Evolutionary conservation across 139 green algal species (phyloP), one percentile per base, ranked within the genome.

Genomic region (Chlamydomonas eustigma): DNA sequence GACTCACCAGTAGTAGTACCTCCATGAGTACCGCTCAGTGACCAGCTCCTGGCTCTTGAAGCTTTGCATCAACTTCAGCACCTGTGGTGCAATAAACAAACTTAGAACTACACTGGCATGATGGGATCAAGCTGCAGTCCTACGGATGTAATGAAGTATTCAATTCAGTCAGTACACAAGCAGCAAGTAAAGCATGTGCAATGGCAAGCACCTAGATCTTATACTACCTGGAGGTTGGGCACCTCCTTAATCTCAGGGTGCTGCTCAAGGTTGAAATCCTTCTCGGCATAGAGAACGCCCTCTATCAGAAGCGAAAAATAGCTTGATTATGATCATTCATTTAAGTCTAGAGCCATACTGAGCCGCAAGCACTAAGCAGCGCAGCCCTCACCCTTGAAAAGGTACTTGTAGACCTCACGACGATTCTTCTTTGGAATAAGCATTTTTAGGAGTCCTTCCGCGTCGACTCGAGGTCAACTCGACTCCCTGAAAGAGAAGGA

Each of bases 381-480:
- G 44, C n/a, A 58, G 44, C 12, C 33, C 66, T 18, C 71, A 68
- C 52, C 94, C 79, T 97, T 92, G 90, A 99, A 99, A 81, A 99
- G 96, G 91, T 95, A 97, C 93, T 98, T 98, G 94, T 99, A 99
- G 35, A 99, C 92, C 86, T 96, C 94, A 50, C 89, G 87, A 78
- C 96, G 92, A 88, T 98, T 97, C 90, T 97, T 97, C 92, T 99
- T 99, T 67, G 94, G 87, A 80, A 99, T 97, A 64, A 99, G 80
- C 96, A 98, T 98, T 68, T 83, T 94, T 85, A 71, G 64, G 39
- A 50, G 37, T 63, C 66, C 79, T 76, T 76, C 83, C 93, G 92
- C 93, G 92, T 97, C 89, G 76, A 76, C 91, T 92, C 88, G 73
- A 93, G 85, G 91, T 74, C 84, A 89, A 97, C 93, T 97, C 93